These are phyloP conservation scores for Falciphora oryzae DNA, from an alignment of 2,329 filamentous ascomycete genomes.

Conservation along the genomic window DNA sequence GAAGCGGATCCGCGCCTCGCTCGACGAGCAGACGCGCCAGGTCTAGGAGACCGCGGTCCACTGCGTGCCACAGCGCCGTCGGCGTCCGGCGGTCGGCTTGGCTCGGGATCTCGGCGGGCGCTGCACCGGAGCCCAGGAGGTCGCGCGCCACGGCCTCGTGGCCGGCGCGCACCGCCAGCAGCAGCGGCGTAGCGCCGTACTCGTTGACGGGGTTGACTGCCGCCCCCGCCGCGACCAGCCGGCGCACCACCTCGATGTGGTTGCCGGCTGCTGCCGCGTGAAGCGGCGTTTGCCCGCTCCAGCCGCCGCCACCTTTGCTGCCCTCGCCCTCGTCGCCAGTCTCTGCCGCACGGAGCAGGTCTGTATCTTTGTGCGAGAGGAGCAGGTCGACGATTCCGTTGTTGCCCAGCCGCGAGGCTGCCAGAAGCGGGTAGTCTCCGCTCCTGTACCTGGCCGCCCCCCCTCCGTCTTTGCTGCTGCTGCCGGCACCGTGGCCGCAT, in stretches of 20 bases:
- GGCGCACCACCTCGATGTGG: slow-evolving; percentile 16
- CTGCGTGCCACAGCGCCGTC: slow-evolving; percentile 14
- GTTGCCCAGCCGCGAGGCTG: slow-evolving; percentile 42
- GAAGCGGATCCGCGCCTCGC: slow-evolving; percentile 16
- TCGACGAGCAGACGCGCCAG: slow-evolving; percentile 17
- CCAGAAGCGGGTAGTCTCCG: slow-evolving; percentile 19
- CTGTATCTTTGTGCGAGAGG: slow-evolving; percentile 14
- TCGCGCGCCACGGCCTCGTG: slow-evolving; percentile 17
- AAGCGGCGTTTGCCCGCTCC: slow-evolving; percentile 18
- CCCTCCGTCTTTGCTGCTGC: slow-evolving; percentile 2
- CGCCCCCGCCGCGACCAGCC: slow-evolving; percentile 18
- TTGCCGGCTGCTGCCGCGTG: slow-evolving; percentile 20
- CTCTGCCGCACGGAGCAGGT: slow-evolving; percentile 5
- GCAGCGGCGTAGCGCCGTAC: slow-evolving; percentile 20
- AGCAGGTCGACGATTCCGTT: slow-evolving; percentile 24
- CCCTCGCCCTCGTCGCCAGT: no score
- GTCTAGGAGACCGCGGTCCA: slow-evolving; percentile 13
- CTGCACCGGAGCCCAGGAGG: background rate
- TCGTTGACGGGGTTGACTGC: slow-evolving; percentile 18
- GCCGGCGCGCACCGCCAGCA: slow-evolving; percentile 18
- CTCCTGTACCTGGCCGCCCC: slow-evolving; percentile 2
- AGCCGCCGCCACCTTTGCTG: background rate
- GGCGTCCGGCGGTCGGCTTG: background rate
- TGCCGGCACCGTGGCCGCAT: background rate
- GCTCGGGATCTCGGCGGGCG: slow-evolving; percentile 5